These are phyloP conservation scores for Rhipidocladum racemiflorum DNA, from an alignment of 176 grass and related monocot genomes.

Conservation along the genomic window DNA sequence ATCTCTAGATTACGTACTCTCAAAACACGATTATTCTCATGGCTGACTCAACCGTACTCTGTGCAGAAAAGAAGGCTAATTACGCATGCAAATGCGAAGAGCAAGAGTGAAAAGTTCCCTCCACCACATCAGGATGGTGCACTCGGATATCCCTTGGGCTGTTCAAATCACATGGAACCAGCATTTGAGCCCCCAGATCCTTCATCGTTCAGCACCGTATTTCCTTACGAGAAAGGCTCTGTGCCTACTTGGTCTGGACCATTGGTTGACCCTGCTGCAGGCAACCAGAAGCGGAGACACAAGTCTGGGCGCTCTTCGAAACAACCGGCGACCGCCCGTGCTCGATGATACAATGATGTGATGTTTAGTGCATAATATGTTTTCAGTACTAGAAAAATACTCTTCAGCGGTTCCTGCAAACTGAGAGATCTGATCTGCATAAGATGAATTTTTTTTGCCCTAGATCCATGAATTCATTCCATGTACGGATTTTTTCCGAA, in stretches of 20 bases:
- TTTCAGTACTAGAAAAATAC: not conserved
- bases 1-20: not conserved
- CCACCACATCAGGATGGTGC: constrained; percentile 82
- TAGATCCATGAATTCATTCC: constrained; percentile 46
- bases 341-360: constrained; percentile 45
- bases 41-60: not conserved
- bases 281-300: constrained; percentile 68
- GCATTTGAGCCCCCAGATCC: constrained; percentile 63
- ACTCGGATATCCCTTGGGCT: constrained; percentile 69
- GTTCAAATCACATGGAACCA: constrained; percentile 73
- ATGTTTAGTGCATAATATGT: constrained; percentile 32
- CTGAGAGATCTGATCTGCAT: constrained; percentile 14
- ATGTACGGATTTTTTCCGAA: constrained; percentile 54
- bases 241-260: constrained; percentile 76
- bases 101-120: constrained; percentile 92
- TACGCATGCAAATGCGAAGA: constrained; percentile 83
- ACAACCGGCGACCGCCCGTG: constrained; percentile 67
- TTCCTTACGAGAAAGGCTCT: constrained; percentile 58
- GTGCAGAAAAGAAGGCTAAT: constrained; percentile 77
- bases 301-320: constrained; percentile 65
- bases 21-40: not conserved
- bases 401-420: constrained; percentile 7
- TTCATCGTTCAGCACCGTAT: constrained; percentile 73
- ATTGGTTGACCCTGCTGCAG: constrained; percentile 52
- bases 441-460: constrained; percentile 32